These are phyloP conservation scores for Daldinia eschscholtzii DNA, from an alignment of 2,329 filamentous ascomycete genomes.

Conservation along the genomic window DNA sequence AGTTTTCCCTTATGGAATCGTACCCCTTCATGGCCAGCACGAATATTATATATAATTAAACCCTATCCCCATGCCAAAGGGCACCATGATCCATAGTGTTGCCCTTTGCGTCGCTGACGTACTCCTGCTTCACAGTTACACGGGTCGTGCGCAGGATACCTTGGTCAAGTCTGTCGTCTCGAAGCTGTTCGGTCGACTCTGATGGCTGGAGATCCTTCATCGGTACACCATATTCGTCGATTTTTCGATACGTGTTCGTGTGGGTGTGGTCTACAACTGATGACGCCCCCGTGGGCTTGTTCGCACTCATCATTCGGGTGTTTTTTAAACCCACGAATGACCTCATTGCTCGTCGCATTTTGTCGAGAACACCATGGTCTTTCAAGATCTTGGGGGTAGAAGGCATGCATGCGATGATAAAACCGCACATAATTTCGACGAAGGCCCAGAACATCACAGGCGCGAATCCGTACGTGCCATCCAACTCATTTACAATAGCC, in stretches of 20 bases:
- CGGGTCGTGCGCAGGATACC: conserved; percentile 45
- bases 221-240: conserved; percentile 42
- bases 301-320: conserved; percentile 27
- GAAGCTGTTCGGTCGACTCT: conserved; percentile 46
- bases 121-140: conserved; percentile 37
- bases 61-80: conserved; percentile 23
- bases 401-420: conserved; percentile 58
- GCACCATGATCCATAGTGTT: conserved; percentile 27
- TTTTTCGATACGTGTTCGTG: conserved; percentile 40
- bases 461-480: conserved; percentile 55
- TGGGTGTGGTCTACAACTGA: conserved; percentile 25
- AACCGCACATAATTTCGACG: conserved; percentile 61
- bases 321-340: conserved; percentile 39
- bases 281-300: conserved; percentile 20
- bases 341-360: conserved; percentile 37
- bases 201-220: conserved; percentile 42
- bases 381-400: conserved; percentile 56
- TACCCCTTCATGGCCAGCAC: conserved; percentile 15
- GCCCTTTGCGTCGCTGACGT: conserved; percentile 14
- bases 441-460: conserved; percentile 59
- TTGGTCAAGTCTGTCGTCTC: conserved; percentile 35
- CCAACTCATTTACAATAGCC: conserved; percentile 48
- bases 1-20: neutral
- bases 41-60: conserved; percentile 18
- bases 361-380: conserved; percentile 43